Evolutionary conservation across 805 yeast species (phyloP).

Genomic region (Jamesozyma spencerorum): DNA sequence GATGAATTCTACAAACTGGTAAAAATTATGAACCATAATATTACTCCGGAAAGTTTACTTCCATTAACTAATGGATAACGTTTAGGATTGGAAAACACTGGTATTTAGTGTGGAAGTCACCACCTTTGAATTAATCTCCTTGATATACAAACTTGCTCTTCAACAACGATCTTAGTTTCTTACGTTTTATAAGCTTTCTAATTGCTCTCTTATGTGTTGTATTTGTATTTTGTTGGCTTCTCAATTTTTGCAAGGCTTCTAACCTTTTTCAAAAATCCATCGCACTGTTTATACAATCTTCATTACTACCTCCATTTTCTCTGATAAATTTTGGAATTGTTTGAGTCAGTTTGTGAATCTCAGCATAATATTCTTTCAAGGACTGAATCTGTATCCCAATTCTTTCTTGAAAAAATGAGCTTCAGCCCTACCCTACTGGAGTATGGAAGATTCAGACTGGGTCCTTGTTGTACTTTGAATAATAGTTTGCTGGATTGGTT

Average conservation of each 20-base stretch:
- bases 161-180: neutral
- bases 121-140: neutral
- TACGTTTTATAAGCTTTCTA: neutral
- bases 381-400: neutral
- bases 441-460: neutral
- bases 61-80: neutral
- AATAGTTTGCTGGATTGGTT: neutral
- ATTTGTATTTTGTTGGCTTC: neutral
- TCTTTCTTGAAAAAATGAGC: neutral
- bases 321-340: too few relatives aligned
- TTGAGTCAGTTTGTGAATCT: neutral
- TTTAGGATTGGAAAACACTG: neutral
- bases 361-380: neutral
- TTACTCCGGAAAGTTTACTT: too few relatives aligned
- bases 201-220: neutral
- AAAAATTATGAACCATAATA: too few relatives aligned
- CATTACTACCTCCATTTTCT: neutral
- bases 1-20: too few relatives aligned
- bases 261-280: neutral
- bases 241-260: neutral
- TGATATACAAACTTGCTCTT: neutral
- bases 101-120: neutral
- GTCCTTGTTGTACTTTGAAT: neutral
- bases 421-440: neutral
- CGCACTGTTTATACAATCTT: too few relatives aligned